A percentile compares a stretch with the other conserved stretches of the same genome.
Evolutionary conservation across 2,329 filamentous ascomycete genomes (phyloP).

Genomic region (Tolypocladium paradoxum): DNA sequence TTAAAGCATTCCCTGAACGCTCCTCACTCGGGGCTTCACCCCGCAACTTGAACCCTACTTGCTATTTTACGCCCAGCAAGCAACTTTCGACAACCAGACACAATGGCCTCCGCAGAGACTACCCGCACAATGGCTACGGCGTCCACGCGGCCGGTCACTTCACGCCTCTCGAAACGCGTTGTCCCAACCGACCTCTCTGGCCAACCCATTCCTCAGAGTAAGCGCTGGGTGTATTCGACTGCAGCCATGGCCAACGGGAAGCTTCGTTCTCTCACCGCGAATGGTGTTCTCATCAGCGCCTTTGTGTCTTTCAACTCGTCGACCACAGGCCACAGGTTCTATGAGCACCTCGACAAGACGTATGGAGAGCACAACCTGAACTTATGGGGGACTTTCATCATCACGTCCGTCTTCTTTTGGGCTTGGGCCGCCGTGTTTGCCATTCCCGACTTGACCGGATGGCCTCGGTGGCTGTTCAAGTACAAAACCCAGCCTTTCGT

Average conservation of each 20-base stretch:
- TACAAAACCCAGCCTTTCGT: slow-evolving; percentile 41
- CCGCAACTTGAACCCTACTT: background rate
- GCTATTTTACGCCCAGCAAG: background rate
- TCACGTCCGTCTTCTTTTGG: slow-evolving; percentile 31
- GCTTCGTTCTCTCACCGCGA: slow-evolving; percentile 1
- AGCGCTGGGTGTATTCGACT: slow-evolving; percentile 7
- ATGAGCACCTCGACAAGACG: slow-evolving; percentile 5
- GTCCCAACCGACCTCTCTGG: slow-evolving; percentile 7
- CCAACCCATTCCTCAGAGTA: slow-evolving; percentile 5
- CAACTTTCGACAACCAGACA: background rate
- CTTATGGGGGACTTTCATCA: slow-evolving; percentile 22
- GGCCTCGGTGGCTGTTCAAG: slow-evolving; percentile 30
- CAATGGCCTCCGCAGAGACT: background rate
- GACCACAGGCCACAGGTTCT: slow-evolving; percentile 2
- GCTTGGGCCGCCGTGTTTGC: slow-evolving; percentile 23
- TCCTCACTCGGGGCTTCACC: too few species aligned
- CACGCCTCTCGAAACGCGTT: background rate
- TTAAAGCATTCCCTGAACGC: too few species aligned
- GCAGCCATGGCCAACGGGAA: background rate
- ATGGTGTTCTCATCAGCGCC: background rate
- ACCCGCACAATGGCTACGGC: background rate
- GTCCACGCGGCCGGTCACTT: background rate
- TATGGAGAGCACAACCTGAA: slow-evolving; percentile 19
- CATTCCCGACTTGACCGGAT: slow-evolving; percentile 23
- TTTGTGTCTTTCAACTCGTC: slow-evolving; percentile 7